These are phyloP conservation scores for Nicotiana noctiflora DNA, from an alignment of 257 asterid genomes.

Conservation along the genomic window DNA sequence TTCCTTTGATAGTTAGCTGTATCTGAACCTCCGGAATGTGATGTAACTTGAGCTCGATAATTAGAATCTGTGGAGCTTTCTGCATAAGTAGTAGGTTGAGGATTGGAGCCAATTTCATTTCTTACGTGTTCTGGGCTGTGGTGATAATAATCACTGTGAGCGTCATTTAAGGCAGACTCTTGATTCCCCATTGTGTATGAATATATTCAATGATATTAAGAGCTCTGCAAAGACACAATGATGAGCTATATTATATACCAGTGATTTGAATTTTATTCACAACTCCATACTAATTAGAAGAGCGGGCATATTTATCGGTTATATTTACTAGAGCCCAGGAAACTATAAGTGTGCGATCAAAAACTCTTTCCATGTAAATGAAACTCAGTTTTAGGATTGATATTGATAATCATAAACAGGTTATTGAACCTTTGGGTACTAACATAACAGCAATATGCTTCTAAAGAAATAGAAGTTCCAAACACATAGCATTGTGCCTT, in stretches of 20 bases:
- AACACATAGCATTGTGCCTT: neutral
- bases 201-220: neutral
- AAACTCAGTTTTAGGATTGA: neutral
- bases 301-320: neutral
- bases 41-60: constrained; percentile 17
- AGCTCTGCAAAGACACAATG: constrained; percentile 22
- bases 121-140: constrained; percentile 37
- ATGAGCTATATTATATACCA: neutral
- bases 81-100: constrained; percentile 23
- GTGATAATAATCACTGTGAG: constrained; percentile 19
- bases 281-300: neutral
- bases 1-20: constrained; percentile 23
- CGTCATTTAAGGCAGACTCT: constrained; percentile 53
- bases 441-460: neutral
- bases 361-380: neutral
- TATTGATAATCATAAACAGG: neutral
- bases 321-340: neutral
- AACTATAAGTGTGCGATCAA: neutral
- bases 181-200: constrained; percentile 59
- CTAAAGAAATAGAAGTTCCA: neutral
- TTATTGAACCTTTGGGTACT: neutral
- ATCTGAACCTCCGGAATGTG: constrained; percentile 22
- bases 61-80: constrained; percentile 28
- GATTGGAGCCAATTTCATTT: constrained; percentile 20
- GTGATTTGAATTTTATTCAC: neutral